Percentiles rank a stretch among this genome's conserved stretches.
Evolutionary conservation across 2,329 filamentous ascomycete genomes (phyloP).

Genomic region (Fusarium sp.): DNA sequence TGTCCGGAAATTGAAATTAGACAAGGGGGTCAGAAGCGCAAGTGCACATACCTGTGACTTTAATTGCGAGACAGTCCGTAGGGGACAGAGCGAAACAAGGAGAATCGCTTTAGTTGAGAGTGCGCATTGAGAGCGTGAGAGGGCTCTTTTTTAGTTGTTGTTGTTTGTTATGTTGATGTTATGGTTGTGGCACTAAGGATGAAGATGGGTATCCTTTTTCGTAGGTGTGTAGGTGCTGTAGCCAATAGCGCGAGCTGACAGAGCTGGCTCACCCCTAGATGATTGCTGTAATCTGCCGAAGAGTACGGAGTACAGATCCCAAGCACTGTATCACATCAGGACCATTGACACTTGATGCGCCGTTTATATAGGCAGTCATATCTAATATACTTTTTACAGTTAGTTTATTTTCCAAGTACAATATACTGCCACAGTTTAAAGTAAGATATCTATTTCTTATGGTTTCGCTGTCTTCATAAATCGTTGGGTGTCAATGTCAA

Average conservation of each 20-base stretch:
- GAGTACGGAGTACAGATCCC: not conserved
- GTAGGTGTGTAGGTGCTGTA: not conserved
- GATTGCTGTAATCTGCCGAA: not conserved
- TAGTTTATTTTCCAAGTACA: too few species aligned
- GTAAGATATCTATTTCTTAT: not conserved
- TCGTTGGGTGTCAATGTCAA: constrained; percentile 16
- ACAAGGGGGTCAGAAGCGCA: not conserved
- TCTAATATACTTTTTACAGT: not conserved
- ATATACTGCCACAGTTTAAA: too few species aligned
- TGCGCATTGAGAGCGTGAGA: constrained; percentile 39
- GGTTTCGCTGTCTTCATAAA: constrained; percentile 17
- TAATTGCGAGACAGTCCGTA: constrained; percentile 29
- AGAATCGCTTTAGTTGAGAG: constrained; percentile 18
- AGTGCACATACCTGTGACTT: constrained; percentile 31
- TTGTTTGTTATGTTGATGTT: constrained; percentile 27
- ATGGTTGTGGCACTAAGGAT: constrained; percentile 29
- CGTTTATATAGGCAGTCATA: too few species aligned
- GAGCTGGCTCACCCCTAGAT: not conserved
- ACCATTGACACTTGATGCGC: not conserved
- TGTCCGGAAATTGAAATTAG: constrained; percentile 24
- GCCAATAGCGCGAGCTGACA: not conserved
- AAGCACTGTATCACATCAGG: not conserved
- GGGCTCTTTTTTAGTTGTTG: constrained; percentile 14
- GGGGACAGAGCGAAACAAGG: constrained; percentile 25
- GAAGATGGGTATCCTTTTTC: not conserved